Conservation (phyloP, 2,329 filamentous ascomycete genomes). For the Aspergillus sp. region DNA sequence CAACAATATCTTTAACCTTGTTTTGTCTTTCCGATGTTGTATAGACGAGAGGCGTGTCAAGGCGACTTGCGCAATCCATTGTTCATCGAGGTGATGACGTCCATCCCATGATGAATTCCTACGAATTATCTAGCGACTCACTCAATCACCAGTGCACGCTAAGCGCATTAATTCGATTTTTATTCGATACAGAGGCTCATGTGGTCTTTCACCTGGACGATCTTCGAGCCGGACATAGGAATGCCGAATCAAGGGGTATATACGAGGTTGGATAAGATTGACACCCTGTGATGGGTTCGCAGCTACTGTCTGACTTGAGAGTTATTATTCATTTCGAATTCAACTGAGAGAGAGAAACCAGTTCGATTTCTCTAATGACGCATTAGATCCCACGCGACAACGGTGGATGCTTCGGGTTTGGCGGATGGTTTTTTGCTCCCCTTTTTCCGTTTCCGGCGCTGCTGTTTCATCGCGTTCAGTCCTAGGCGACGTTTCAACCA, state of each 20-base stretch:
- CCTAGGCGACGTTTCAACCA: background rate
- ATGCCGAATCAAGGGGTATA: background rate
- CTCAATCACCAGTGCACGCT: too few species aligned
- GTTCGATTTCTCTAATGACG: background rate
- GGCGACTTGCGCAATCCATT: constrained; percentile 1
- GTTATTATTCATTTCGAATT: background rate
- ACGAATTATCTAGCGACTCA: background rate
- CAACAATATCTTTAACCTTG: background rate
- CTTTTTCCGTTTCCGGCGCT: constrained; percentile 17
- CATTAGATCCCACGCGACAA: background rate
- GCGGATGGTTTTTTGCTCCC: background rate
- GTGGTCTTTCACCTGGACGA: background rate
- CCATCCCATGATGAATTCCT: background rate
- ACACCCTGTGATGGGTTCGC: background rate
- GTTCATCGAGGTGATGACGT: background rate
- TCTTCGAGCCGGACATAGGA: background rate
- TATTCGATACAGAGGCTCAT: background rate
- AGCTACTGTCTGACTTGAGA: background rate
- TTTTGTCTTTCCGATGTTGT: background rate
- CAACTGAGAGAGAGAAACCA: background rate
- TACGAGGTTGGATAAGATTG: background rate
- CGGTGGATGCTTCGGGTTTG: background rate
- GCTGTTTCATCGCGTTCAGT: constrained; percentile 17
- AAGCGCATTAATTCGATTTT: too few species aligned
- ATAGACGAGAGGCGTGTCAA: background rate